Percentiles rank a stretch among this genome's conserved stretches.
These are phyloP conservation scores for Pecoramyces ruminantium DNA, from an alignment of 192 early-diverging fungal species.

Conservation along the genomic window DNA sequence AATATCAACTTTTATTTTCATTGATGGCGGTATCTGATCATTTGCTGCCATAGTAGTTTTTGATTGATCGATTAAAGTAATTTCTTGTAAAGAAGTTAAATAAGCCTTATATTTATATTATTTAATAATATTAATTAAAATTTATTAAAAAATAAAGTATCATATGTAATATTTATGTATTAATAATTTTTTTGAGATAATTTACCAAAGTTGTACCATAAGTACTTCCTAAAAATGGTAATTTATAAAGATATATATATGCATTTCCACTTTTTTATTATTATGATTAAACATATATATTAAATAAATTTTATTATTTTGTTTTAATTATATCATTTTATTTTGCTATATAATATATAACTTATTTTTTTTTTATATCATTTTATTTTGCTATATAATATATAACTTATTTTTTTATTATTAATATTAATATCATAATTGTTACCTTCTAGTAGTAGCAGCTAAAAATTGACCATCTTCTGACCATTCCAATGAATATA, in stretches of 20 bases:
- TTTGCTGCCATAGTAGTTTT: background rate
- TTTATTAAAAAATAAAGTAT: too few relatives aligned
- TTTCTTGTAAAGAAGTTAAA: background rate
- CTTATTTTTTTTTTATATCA: too few relatives aligned
- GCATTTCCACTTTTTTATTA: constrained; percentile 10
- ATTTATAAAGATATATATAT: constrained; percentile 16
- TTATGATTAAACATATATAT: too few relatives aligned
- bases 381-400: too few relatives aligned
- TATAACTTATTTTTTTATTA: too few relatives aligned
- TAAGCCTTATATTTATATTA: background rate
- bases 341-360: too few relatives aligned
- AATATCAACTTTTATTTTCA: background rate
- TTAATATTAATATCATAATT: too few relatives aligned
- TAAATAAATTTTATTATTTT: too few relatives aligned
- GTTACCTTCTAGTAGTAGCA: constrained; percentile 18
- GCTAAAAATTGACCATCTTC: constrained; percentile 28
- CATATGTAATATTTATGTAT: too few relatives aligned
- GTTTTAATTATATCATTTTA: too few relatives aligned
- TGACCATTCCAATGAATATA: constrained; percentile 19
- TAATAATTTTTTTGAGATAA: too few relatives aligned
- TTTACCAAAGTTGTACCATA: constrained; percentile 12
- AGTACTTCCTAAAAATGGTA: constrained; percentile 15
- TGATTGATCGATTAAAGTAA: background rate
- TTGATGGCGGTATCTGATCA: background rate
- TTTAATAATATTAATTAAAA: too few relatives aligned